Evolutionary conservation across 2,329 filamentous ascomycete genomes (phyloP).

Genomic region (Daldinia eschscholtzii): DNA sequence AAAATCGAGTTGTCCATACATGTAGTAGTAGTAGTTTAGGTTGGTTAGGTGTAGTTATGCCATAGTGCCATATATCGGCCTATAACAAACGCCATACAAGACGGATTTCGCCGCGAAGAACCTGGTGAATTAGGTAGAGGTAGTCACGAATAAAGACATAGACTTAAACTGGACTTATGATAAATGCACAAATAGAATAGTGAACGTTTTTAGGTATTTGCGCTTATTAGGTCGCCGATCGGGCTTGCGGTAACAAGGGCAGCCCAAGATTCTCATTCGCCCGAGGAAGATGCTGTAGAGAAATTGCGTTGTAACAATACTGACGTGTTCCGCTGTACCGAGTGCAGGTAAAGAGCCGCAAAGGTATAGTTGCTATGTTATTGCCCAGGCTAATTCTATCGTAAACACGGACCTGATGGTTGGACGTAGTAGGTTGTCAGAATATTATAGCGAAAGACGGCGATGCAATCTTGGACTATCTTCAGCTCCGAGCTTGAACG

Average conservation of each 20-base stretch:
- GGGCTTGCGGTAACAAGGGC: slow-evolving; percentile 38
- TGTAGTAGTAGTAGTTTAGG: no score
- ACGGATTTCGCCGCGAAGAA: slow-evolving; percentile 34
- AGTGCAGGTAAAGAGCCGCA: slow-evolving; percentile 19
- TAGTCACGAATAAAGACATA: not conserved
- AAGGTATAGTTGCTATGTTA: slow-evolving; percentile 10
- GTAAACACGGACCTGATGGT: not conserved
- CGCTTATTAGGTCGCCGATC: slow-evolving; percentile 44
- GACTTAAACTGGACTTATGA: slow-evolving; percentile 1
- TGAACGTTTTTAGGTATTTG: slow-evolving; percentile 18
- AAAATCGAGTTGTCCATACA: not conserved
- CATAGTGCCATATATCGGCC: not conserved
- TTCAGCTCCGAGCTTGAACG: slow-evolving; percentile 35
- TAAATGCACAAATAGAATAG: slow-evolving; percentile 5
- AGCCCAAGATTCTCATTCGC: slow-evolving; percentile 39
- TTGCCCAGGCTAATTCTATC: not conserved
- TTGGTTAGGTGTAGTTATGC: not conserved
- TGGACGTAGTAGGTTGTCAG: not conserved
- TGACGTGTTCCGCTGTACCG: slow-evolving; percentile 35
- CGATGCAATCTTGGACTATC: slow-evolving; percentile 14
- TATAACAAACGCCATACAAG: slow-evolving; percentile 5
- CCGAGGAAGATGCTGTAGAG: slow-evolving; percentile 29
- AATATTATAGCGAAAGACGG: slow-evolving; percentile 17
- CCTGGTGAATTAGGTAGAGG: not conserved
- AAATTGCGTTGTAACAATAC: slow-evolving; percentile 42